Base-by-base conservation (phyloP, 805 yeast genomes). In the Starmerella khaoyaiensis region DNA sequence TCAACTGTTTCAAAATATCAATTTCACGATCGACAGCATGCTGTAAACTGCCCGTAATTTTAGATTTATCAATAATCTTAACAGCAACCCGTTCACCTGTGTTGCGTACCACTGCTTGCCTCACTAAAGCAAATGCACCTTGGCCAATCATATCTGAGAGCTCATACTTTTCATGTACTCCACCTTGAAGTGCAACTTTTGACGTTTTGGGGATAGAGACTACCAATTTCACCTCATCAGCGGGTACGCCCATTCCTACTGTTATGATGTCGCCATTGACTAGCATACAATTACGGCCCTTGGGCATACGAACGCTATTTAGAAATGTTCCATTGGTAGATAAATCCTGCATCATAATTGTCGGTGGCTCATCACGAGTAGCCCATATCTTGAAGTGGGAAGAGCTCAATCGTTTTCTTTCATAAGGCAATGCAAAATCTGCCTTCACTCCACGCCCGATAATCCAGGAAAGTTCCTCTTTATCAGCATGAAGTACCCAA, bases 121-220 rank as follows among this genome's bases (percentile, higher is more conserved):
- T 78, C 21, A 90, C 98, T 1, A 86, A 79, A 5, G 97, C 97
- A 67, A 87, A 87, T 8, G 97, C 97, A n/a, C 98, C 98, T 50
- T 83, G 90, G 1, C 98, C 98, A 1, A 87, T 80, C 12, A 81
- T 76, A 51, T 80, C 94, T 54, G 78, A 81, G 41, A 87, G 72
- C 11, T 81, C 78, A 57, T 76, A 90, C 51, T 78, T 74, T 41
- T 69, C 71, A 49, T 67, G 66, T 9, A 81, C 74, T 1, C 86
- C 84, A 25, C 48, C 48, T 19, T 43, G 48, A 5, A 46, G 48
- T 22, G 69, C 64, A 37, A 64, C 58, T 31, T 52, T 49, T 22
- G 44, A 40, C 23, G 49, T 38, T 31, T 46, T 41, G 46, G 58
- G 50, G 45, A 55, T 47, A 50, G 55, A 36, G 46, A 50, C 63